Percentiles rank a stretch among this genome's conserved stretches.
Conservation (phyloP, 257 asterid genomes). For the Penstemon newberryi region DNA sequence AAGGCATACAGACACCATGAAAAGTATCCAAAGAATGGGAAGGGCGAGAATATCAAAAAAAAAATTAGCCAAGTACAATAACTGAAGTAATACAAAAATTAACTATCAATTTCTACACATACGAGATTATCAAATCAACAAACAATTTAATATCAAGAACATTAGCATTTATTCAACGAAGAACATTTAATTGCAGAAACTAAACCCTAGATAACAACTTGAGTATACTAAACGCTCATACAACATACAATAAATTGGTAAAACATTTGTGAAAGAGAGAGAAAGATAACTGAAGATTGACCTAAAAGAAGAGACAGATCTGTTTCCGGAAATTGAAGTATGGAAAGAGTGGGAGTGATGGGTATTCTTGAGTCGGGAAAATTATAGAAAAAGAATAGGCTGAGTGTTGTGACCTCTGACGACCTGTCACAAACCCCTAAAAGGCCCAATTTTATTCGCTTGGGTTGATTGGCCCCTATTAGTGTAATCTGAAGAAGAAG, state of each 20-base stretch:
- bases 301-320: conserved; percentile 34
- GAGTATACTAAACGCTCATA: neutral
- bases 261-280: neutral
- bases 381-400: neutral
- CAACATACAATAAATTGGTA: conserved; percentile 19
- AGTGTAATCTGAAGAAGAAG: no score
- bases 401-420: neutral
- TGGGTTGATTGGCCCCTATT: no score
- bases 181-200: neutral
- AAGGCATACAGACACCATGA: neutral
- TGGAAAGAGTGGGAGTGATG: neutral
- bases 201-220: neutral
- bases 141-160: neutral
- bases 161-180: neutral
- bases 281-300: conserved; percentile 12
- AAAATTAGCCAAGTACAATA: neutral
- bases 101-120: neutral
- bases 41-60: no score
- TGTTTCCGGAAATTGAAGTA: conserved; percentile 20
- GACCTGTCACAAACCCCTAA: no score
- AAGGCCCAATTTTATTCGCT: no score
- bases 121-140: neutral
- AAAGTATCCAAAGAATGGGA: neutral
- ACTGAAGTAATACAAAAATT: neutral
- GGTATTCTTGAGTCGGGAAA: neutral